These are phyloP conservation scores for Ceratocystiopsis minuta DNA, from an alignment of 2,329 filamentous ascomycete genomes.

Conservation along the genomic window DNA sequence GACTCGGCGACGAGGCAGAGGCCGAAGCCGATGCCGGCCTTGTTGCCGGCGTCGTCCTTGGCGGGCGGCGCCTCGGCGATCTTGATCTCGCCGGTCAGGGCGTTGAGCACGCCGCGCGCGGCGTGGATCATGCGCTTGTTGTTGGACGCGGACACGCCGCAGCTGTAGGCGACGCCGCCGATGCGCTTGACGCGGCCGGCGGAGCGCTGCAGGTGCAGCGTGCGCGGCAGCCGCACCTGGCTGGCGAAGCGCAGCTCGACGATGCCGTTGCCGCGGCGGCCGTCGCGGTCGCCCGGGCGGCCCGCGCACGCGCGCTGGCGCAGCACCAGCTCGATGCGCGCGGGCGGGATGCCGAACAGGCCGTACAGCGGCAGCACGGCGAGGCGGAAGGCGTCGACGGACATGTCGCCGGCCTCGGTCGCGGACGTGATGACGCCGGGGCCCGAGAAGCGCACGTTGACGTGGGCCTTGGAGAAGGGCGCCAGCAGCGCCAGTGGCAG, in stretches of 20 bases:
- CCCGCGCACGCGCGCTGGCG: constrained; percentile 65
- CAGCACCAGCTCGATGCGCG: constrained; percentile 71
- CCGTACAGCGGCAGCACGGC: constrained; percentile 80
- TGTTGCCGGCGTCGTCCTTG: constrained; percentile 39
- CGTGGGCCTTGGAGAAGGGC: constrained; percentile 77
- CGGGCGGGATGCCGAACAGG: constrained; percentile 65
- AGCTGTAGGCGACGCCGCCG: constrained; percentile 82
- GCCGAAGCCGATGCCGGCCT: constrained; percentile 79
- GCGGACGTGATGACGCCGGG: constrained; percentile 83
- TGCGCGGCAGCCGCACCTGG: constrained; percentile 86
- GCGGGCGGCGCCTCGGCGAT: constrained; percentile 42
- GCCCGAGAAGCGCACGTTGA: constrained; percentile 81
- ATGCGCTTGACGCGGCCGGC: constrained; percentile 76
- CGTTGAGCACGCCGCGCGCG: constrained; percentile 72
- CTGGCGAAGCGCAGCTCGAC: constrained; percentile 91
- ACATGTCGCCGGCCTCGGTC: constrained; percentile 70
- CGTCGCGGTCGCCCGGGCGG: constrained; percentile 49
- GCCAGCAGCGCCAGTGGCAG: constrained; percentile 77
- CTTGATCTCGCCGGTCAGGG: constrained; percentile 74
- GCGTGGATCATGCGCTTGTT: constrained; percentile 91
- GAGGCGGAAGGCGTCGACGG: constrained; percentile 82
- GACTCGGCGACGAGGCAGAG: constrained; percentile 82
- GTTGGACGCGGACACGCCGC: constrained; percentile 79
- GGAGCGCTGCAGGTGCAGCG: constrained; percentile 66
- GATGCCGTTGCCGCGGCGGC: constrained; percentile 68